Conservation (phyloP, 1,139 yeast species). For the Lodderomyces oxycetoniae region DNA sequence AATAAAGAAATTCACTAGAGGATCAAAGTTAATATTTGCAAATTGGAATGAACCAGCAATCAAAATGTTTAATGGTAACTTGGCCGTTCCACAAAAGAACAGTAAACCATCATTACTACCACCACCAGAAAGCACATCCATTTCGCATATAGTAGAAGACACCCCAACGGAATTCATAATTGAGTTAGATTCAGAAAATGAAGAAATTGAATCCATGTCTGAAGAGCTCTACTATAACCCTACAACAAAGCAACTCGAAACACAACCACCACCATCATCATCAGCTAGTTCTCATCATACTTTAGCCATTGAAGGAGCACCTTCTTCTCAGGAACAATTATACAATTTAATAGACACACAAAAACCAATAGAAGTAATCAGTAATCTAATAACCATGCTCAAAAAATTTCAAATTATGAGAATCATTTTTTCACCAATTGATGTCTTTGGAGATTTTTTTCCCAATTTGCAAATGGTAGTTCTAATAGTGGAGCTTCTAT, state of each 20-base stretch:
- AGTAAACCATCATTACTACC: constrained; percentile 1
- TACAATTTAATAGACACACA: constrained; percentile 5
- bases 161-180: constrained; percentile 26
- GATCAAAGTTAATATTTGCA: constrained; percentile 20
- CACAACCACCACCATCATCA: constrained; percentile 31
- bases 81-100: no score
- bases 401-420: constrained; percentile 36
- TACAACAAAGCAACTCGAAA: constrained; percentile 29
- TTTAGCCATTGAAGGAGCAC: constrained; percentile 4
- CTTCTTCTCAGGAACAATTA: neutral
- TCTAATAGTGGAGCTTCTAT: constrained; percentile 33
- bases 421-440: constrained; percentile 41
- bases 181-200: constrained; percentile 30
- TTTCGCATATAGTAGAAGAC: constrained; percentile 4
- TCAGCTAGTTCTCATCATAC: constrained; percentile 15
- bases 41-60: constrained; percentile 38
- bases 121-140: neutral
- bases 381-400: constrained; percentile 31
- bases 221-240: constrained; percentile 34
- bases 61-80: constrained; percentile 16
- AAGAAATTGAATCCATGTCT: constrained; percentile 15
- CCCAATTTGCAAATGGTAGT: constrained; percentile 40
- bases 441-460: constrained; percentile 34
- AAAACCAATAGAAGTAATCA: constrained; percentile 20
- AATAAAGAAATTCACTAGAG: constrained; percentile 20